Evolutionary conservation across 2,329 filamentous ascomycete species (phyloP).

Genomic region (Tolypocladium endophyticum): DNA sequence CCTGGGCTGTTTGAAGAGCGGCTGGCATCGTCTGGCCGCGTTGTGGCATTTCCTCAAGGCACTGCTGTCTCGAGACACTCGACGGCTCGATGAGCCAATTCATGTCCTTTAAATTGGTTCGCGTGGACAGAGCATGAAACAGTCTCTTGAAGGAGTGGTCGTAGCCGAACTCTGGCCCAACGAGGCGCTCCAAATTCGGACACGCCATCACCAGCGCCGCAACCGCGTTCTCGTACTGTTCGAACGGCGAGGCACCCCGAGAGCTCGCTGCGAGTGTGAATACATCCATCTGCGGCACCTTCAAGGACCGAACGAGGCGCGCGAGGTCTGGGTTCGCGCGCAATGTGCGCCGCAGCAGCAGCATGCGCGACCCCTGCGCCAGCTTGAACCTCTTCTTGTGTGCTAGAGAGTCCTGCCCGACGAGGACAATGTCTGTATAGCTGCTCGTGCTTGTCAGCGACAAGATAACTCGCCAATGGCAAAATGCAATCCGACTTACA

Average conservation of each 20-base stretch:
- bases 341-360: conserved; percentile 47
- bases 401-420: conserved; percentile 42
- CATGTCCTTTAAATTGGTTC: conserved; percentile 44
- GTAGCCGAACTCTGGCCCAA: conserved; percentile 43
- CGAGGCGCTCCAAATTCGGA: conserved; percentile 50
- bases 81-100: conserved; percentile 44
- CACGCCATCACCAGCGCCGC: conserved; percentile 55
- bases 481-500: conserved; percentile 28
- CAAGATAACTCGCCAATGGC: neutral
- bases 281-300: conserved; percentile 36
- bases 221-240: conserved; percentile 46
- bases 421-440: conserved; percentile 48
- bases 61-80: conserved; percentile 17
- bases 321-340: conserved; percentile 42
- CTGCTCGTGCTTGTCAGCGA: conserved; percentile 16
- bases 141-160: conserved; percentile 45
- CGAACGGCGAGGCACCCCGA: conserved; percentile 22
- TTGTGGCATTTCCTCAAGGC: conserved; percentile 9
- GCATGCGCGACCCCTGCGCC: conserved; percentile 39
- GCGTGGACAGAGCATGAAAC: conserved; percentile 48
- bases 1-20: conserved; percentile 19
- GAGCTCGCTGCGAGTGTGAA: conserved; percentile 17
- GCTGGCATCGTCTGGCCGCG: conserved; percentile 16
- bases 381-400: conserved; percentile 50
- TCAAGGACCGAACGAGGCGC: conserved; percentile 43